Evolutionary conservation across 805 yeast species (phyloP).

Genomic region (Hanseniaspora lachancei): DNA sequence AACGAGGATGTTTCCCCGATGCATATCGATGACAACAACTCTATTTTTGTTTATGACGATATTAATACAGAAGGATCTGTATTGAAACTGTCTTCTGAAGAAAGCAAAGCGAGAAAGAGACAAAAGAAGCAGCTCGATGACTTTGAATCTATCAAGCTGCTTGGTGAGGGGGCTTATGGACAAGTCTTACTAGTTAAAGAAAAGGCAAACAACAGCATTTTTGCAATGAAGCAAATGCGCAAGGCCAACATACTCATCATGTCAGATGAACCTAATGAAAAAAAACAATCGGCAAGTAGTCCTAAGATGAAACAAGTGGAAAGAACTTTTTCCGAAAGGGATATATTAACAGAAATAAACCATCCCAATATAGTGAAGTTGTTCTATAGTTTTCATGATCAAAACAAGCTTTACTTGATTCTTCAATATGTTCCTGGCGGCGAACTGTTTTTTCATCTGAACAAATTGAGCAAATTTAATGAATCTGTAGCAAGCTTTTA

Average conservation of each 20-base stretch:
- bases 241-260: conserved; percentile 65
- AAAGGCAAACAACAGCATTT: conserved; percentile 44
- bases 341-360: conserved; percentile 54
- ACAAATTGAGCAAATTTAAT: conserved; percentile 31
- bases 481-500: conserved; percentile 66
- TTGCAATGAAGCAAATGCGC: conserved; percentile 75
- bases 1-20: background rate
- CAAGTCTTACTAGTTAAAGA: conserved; percentile 71
- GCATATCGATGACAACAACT: background rate
- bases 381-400: conserved; percentile 74
- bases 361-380: conserved; percentile 75
- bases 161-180: conserved; percentile 84
- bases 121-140: conserved; percentile 31
- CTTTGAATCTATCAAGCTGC: conserved; percentile 60
- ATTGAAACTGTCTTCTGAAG: conserved; percentile 1
- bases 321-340: conserved; percentile 67
- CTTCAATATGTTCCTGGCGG: conserved; percentile 84
- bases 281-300: conserved; percentile 14
- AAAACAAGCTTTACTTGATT: conserved; percentile 57
- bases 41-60: conserved; percentile 4
- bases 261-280: conserved; percentile 17
- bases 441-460: conserved; percentile 45
- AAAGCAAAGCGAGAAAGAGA: background rate
- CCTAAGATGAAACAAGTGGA: conserved; percentile 40
- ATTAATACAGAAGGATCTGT: conserved; percentile 10